A percentile compares a stretch with the other conserved stretches of the same genome.
Conservation (phyloP, 192 early-diverging fungal species). For the Lobosporangium transversale region DNA sequence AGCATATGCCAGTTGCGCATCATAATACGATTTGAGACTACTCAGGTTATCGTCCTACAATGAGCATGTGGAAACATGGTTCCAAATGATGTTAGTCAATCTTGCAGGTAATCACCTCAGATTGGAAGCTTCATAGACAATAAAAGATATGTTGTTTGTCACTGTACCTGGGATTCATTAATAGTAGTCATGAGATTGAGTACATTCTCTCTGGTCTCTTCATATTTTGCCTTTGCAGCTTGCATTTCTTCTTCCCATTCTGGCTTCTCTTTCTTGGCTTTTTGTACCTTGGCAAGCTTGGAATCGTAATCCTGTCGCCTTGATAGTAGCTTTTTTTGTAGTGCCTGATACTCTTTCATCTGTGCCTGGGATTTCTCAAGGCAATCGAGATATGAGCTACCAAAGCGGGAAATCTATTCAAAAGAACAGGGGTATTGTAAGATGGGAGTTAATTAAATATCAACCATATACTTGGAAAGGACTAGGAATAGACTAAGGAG, state of each 20-base stretch:
- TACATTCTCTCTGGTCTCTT: conserved; percentile 86
- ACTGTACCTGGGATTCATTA: conserved; percentile 82
- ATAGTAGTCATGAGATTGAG: conserved; percentile 82
- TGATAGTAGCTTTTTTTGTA: conserved; percentile 89
- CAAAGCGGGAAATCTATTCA: conserved; percentile 38
- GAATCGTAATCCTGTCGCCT: conserved; percentile 93
- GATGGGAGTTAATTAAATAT: too few species aligned
- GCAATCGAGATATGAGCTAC: conserved; percentile 33
- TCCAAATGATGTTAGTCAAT: background rate
- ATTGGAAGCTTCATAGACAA: too few species aligned
- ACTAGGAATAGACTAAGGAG: too few species aligned
- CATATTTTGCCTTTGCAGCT: conserved; percentile 91
- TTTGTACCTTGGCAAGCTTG: conserved; percentile 88
- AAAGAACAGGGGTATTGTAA: too few species aligned
- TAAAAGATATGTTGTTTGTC: too few species aligned
- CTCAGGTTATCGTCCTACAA: conserved; percentile 36
- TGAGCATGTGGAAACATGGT: background rate
- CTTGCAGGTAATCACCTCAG: conserved; percentile 34
- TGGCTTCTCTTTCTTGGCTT: conserved; percentile 91
- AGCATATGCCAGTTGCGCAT: conserved; percentile 43
- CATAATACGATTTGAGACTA: conserved; percentile 43
- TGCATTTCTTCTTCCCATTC: conserved; percentile 91
- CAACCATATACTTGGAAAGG: too few species aligned
- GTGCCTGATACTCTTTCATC: conserved; percentile 52
- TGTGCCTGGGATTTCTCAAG: conserved; percentile 42